Percentiles rank a stretch among this genome's conserved stretches.
These are phyloP conservation scores for Leishmania aethiopica DNA, from an alignment of 208 protist species.

Conservation along the genomic window DNA sequence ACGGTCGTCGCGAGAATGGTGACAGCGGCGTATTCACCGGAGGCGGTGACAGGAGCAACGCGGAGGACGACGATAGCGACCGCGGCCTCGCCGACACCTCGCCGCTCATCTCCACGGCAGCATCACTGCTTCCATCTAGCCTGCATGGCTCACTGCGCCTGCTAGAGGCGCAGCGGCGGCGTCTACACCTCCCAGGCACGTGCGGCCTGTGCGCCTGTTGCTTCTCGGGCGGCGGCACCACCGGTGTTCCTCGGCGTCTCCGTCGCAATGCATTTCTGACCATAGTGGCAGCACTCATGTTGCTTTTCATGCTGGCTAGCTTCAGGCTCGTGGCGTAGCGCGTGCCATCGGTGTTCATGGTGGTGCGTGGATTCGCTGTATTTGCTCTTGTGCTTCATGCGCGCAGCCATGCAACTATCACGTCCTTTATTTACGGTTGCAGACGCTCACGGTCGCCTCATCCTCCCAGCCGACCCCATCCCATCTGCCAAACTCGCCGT, in stretches of 20 bases:
- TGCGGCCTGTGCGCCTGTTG: slow-evolving; percentile 17
- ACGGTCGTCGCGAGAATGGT: neutral
- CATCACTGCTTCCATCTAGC: slow-evolving; percentile 21
- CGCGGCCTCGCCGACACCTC: slow-evolving; percentile 19
- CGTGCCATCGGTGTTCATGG: neutral
- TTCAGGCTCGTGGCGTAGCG: neutral
- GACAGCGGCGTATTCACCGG: slow-evolving; percentile 3
- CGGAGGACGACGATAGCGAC: slow-evolving; percentile 3
- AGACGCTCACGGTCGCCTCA: neutral
- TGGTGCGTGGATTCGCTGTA: neutral
- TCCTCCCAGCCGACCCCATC: neutral
- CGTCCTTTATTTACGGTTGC: neutral
- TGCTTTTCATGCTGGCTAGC: slow-evolving; percentile 21
- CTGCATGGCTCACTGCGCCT: slow-evolving; percentile 26
- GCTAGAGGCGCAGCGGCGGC: slow-evolving; percentile 17
- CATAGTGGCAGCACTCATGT: slow-evolving; percentile 9
- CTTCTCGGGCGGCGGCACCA: slow-evolving; percentile 20
- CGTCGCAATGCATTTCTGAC: slow-evolving; percentile 15
- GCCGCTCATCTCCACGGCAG: slow-evolving; percentile 23
- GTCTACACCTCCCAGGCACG: slow-evolving; percentile 25
- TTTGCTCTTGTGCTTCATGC: neutral
- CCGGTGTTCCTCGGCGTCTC: slow-evolving; percentile 11
- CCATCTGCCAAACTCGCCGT: neutral
- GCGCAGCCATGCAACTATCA: neutral
- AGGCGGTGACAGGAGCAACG: neutral